Evolutionary conservation across 129 eudicot genomes (phyloP).

Genomic region (Centrapalus pauciflorus): DNA sequence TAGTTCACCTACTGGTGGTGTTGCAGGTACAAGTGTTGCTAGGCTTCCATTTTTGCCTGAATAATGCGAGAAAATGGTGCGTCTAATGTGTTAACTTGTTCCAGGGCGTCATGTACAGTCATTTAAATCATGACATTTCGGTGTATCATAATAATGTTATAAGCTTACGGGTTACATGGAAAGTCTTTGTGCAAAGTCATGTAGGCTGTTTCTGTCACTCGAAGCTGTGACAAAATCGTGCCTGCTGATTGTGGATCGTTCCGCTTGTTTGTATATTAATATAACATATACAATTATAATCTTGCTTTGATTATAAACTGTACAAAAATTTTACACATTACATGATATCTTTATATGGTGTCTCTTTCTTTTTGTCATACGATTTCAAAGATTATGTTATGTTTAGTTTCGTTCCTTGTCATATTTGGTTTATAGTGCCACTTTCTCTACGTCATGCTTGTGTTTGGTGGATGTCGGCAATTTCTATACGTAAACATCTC

Average conservation of each 20-base stretch:
- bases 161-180: background rate
- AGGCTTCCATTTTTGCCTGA: slow-evolving; percentile 83
- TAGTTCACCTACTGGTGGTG: slow-evolving; percentile 26
- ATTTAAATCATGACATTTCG: slow-evolving; percentile 31
- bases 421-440: too few relatives aligned
- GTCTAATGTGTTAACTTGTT: slow-evolving; percentile 15
- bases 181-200: background rate
- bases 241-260: background rate
- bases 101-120: slow-evolving; percentile 49
- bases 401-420: too few relatives aligned
- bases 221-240: slow-evolving; percentile 14
- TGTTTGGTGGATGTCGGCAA: too few relatives aligned
- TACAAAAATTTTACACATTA: slow-evolving; percentile 12
- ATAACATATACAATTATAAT: background rate
- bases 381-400: background rate
- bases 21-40: slow-evolving; percentile 46
- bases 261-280: slow-evolving; percentile 24
- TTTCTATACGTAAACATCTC: too few relatives aligned
- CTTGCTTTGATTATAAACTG: slow-evolving; percentile 1
- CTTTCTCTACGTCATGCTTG: too few relatives aligned
- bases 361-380: background rate
- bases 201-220: slow-evolving; percentile 10
- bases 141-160: background rate
- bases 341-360: background rate
- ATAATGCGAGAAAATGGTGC: slow-evolving; percentile 15